These are phyloP conservation scores for Macadamia tetraphylla DNA, from an alignment of 164 flowering plant species.

Conservation along the genomic window DNA sequence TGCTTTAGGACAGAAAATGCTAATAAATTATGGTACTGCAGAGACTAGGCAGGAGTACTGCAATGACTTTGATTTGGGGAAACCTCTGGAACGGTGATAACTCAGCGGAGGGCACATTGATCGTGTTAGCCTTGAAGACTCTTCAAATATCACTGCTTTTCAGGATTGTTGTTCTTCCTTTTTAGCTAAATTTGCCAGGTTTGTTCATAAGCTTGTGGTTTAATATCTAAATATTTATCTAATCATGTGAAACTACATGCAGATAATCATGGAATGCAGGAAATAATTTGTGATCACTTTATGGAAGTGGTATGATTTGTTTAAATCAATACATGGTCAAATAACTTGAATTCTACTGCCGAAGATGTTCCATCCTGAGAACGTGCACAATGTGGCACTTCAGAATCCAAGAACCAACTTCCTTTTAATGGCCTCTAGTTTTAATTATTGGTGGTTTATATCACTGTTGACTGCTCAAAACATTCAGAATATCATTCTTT, in stretches of 20 bases:
- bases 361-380: background rate
- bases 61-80: conserved; percentile 92
- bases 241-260: background rate
- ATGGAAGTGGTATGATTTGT: background rate
- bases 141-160: conserved; percentile 34
- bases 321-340: background rate
- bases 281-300: conserved; percentile 5
- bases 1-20: background rate
- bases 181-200: conserved; percentile 65
- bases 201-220: background rate
- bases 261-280: conserved; percentile 1
- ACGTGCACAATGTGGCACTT: too few relatives aligned
- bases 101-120: conserved; percentile 45
- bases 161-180: conserved; percentile 66
- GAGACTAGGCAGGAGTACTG: conserved; percentile 55
- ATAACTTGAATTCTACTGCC: background rate
- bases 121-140: conserved; percentile 63
- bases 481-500: too few relatives aligned
- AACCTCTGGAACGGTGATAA: conserved; percentile 72
- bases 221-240: background rate
- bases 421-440: too few relatives aligned
- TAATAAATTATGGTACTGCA: conserved; percentile 29
- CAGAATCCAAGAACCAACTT: too few relatives aligned
- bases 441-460: too few relatives aligned
- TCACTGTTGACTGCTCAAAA: too few relatives aligned